These are phyloP conservation scores for Termitomyces eurrhizus DNA, from an alignment of 768 basidiomycete species.

Conservation along the genomic window DNA sequence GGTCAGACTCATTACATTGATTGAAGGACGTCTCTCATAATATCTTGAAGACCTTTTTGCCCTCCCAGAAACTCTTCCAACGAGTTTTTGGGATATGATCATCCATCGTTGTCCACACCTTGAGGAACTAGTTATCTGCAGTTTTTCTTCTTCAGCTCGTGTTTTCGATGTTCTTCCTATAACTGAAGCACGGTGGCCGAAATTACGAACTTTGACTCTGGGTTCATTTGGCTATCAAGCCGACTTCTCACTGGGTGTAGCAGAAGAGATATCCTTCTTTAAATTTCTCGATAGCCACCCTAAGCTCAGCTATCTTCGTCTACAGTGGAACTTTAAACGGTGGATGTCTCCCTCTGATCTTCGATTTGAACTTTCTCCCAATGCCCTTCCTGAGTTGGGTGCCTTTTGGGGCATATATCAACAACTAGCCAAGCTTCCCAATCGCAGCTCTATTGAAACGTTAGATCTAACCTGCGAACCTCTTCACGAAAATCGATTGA, in stretches of 20 bases:
- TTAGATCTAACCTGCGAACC: slow-evolving; percentile 50
- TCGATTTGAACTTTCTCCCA: slow-evolving; percentile 26
- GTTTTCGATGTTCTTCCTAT: slow-evolving; percentile 39
- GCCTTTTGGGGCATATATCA: slow-evolving; percentile 47
- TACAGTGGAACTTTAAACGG: slow-evolving; percentile 48
- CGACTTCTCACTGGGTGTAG: slow-evolving; percentile 38
- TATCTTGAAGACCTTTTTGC: slow-evolving; percentile 33
- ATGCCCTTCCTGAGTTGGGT: slow-evolving; percentile 30
- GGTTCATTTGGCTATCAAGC: slow-evolving; percentile 46
- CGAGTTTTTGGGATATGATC: slow-evolving; percentile 46
- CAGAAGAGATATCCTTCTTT: slow-evolving; percentile 26
- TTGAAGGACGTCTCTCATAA: slow-evolving; percentile 9
- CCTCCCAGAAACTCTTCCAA: slow-evolving; percentile 33
- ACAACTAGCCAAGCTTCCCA: slow-evolving; percentile 37
- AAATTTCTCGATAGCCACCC: slow-evolving; percentile 36
- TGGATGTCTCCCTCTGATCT: slow-evolving; percentile 44
- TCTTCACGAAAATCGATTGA: slow-evolving; percentile 33
- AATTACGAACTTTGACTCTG: slow-evolving; percentile 39
- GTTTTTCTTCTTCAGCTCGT: slow-evolving; percentile 45
- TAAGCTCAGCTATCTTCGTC: slow-evolving; percentile 36
- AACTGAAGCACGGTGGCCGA: slow-evolving; percentile 35
- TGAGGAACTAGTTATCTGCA: slow-evolving; percentile 46
- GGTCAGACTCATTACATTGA: slow-evolving; percentile 20
- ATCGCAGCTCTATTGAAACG: slow-evolving; percentile 31
- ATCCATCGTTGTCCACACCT: slow-evolving; percentile 41